Evolutionary conservation across 140 eudicot genomes (phyloP).

Genomic region (Senecio squalidus): DNA sequence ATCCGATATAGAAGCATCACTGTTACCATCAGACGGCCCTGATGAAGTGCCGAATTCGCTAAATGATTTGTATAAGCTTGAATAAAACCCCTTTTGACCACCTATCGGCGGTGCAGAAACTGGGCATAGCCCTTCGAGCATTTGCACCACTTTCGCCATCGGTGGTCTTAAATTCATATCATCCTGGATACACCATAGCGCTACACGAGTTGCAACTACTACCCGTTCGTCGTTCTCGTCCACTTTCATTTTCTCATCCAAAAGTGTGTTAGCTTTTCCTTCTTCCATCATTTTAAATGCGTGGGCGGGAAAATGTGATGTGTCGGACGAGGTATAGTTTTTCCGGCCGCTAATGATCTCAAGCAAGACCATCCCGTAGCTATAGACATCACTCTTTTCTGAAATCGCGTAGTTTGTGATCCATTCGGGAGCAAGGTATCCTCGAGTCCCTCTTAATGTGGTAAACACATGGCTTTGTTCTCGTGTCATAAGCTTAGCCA

Average conservation of each 20-base stretch:
- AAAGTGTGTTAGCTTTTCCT: constrained; percentile 47
- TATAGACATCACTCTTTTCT: constrained; percentile 90
- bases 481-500: constrained; percentile 93
- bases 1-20: constrained; percentile 68
- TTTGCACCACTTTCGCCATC: constrained; percentile 88
- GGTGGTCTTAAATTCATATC: constrained; percentile 63
- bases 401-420: constrained; percentile 88
- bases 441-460: constrained; percentile 80
- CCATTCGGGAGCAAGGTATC: constrained; percentile 98
- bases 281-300: constrained; percentile 84
- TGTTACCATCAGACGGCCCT: constrained; percentile 68
- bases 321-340: constrained; percentile 50
- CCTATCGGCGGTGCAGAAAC: constrained; percentile 66
- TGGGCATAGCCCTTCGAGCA: constrained; percentile 75
- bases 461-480: constrained; percentile 93
- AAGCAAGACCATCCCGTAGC: constrained; percentile 91
- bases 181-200: constrained; percentile 94
- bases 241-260: constrained; percentile 45
- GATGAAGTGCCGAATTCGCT: constrained; percentile 71
- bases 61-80: constrained; percentile 45
- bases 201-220: constrained; percentile 56
- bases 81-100: constrained; percentile 39
- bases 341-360: constrained; percentile 85
- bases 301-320: constrained; percentile 68
- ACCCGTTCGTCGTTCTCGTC: constrained; percentile 61